These are phyloP conservation scores for Pseudogymnoascus sp. DNA, from an alignment of 2,329 filamentous ascomycete species.

Conservation along the genomic window DNA sequence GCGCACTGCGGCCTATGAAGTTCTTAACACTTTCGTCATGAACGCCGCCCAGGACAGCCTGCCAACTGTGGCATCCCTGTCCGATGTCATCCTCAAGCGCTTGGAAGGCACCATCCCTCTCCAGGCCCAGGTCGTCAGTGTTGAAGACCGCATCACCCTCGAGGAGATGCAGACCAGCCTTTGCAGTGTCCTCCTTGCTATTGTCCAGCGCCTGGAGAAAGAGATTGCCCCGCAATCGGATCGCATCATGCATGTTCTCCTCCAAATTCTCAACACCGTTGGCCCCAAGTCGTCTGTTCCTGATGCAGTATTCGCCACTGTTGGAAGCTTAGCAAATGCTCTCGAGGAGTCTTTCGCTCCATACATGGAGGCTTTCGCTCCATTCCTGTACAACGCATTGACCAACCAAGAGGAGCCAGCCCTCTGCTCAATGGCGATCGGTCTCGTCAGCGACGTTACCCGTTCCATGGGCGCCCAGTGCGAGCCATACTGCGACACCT, in stretches of 20 bases:
- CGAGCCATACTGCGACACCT: constrained; percentile 90
- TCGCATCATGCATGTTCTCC: constrained; percentile 82
- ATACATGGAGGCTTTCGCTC: constrained; percentile 94
- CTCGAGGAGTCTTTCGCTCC: constrained; percentile 89
- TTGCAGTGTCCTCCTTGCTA: constrained; percentile 81
- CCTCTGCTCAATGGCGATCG: constrained; percentile 94
- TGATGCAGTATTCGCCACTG: constrained; percentile 84
- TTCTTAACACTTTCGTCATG: constrained; percentile 87
- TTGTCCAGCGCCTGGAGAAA: constrained; percentile 82
- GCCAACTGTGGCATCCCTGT: constrained; percentile 69
- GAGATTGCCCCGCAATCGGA: constrained; percentile 88
- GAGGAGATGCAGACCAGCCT: constrained; percentile 98
- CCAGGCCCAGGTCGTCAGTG: constrained; percentile 88
- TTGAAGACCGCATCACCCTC: constrained; percentile 90
- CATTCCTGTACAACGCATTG: constrained; percentile 88
- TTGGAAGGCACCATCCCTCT: constrained; percentile 84
- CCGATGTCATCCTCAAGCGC: constrained; percentile 81
- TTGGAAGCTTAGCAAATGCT: constrained; percentile 84
- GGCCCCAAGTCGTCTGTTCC: constrained; percentile 87
- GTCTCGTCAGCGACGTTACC: constrained; percentile 92
- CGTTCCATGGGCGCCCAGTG: constrained; percentile 83
- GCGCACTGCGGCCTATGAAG: constrained; percentile 92
- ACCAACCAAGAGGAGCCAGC: constrained; percentile 92
- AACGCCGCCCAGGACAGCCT: constrained; percentile 85
- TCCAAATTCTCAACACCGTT: constrained; percentile 70